A percentile compares a stretch with the other conserved stretches of the same genome.
These are phyloP conservation scores for Komagataella populi DNA, from an alignment of 805 yeast species.

Conservation along the genomic window DNA sequence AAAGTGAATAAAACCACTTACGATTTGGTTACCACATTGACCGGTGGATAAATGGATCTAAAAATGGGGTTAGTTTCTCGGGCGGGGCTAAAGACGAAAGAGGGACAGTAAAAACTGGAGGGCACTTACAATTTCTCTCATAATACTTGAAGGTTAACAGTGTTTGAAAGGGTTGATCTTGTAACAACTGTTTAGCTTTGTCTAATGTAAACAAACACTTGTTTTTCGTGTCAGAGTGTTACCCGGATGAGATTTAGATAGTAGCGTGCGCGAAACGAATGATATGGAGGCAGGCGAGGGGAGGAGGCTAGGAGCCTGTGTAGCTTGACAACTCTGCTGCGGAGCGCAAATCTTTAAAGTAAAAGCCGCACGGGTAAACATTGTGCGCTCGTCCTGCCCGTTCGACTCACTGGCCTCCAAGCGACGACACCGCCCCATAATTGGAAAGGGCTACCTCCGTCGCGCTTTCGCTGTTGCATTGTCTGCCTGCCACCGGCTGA, in stretches of 20 bases:
- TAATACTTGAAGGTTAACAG: neutral
- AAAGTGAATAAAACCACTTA: slow-evolving; percentile 21
- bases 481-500: neutral
- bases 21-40: slow-evolving; percentile 98
- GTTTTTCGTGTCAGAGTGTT: neutral
- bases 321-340: too few relatives aligned
- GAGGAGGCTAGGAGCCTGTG: too few relatives aligned
- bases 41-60: slow-evolving; percentile 94
- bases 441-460: too few relatives aligned
- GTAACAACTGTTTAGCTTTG: neutral
- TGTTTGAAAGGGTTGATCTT: neutral
- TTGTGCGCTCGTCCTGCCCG: too few relatives aligned
- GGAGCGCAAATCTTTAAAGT: too few relatives aligned
- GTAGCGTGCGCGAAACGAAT: neutral
- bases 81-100: neutral
- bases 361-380: too few relatives aligned
- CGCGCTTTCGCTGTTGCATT: too few relatives aligned
- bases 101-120: neutral
- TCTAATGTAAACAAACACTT: neutral
- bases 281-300: too few relatives aligned
- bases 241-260: neutral
- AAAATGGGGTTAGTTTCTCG: neutral
- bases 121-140: neutral
- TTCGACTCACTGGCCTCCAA: too few relatives aligned
- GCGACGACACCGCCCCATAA: too few relatives aligned